Evolutionary conservation across 208 protist species (phyloP).

Genomic region (Leishmania tarentolae): DNA sequence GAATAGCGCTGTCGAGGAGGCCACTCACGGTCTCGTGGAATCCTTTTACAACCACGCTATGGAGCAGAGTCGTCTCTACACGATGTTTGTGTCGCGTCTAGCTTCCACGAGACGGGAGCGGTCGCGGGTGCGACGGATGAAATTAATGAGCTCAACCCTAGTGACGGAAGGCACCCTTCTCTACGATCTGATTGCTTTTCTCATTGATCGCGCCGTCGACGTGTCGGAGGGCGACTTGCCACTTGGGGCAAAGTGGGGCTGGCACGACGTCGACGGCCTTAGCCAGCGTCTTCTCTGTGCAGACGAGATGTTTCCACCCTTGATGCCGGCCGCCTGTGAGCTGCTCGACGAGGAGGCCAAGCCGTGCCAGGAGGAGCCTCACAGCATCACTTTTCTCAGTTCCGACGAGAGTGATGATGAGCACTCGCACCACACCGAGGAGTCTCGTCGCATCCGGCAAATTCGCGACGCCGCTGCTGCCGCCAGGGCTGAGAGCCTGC

Average conservation of each 20-base stretch:
- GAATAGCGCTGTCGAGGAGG: conserved; percentile 52
- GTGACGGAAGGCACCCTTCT: conserved; percentile 76
- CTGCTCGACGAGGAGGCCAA: conserved; percentile 25
- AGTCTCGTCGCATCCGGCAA: conserved; percentile 48
- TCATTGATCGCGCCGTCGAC: conserved; percentile 82
- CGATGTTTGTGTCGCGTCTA: conserved; percentile 67
- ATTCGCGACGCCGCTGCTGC: conserved; percentile 23
- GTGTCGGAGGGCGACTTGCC: conserved; percentile 56
- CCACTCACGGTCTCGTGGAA: conserved; percentile 57
- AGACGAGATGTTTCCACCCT: conserved; percentile 71
- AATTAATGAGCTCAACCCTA: conserved; percentile 75
- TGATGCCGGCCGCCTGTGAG: conserved; percentile 40
- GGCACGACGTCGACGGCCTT: conserved; percentile 83
- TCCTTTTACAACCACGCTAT: conserved; percentile 61
- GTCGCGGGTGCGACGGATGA: conserved; percentile 64
- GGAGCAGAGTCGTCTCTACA: conserved; percentile 66
- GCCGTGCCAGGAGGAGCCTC: conserved; percentile 40
- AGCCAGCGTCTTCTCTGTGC: conserved; percentile 58
- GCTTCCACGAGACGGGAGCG: conserved; percentile 58
- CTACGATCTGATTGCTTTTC: conserved; percentile 79
- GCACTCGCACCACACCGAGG: conserved; percentile 74
- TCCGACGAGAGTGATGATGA: conserved; percentile 84
- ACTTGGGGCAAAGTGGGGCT: conserved; percentile 43
- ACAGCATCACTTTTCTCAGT: conserved; percentile 81
- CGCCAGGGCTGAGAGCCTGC: conserved; percentile 5